These are phyloP conservation scores for Sclerotinia sclerotiorum DNA, from an alignment of 2,329 filamentous ascomycete species.

Conservation along the genomic window DNA sequence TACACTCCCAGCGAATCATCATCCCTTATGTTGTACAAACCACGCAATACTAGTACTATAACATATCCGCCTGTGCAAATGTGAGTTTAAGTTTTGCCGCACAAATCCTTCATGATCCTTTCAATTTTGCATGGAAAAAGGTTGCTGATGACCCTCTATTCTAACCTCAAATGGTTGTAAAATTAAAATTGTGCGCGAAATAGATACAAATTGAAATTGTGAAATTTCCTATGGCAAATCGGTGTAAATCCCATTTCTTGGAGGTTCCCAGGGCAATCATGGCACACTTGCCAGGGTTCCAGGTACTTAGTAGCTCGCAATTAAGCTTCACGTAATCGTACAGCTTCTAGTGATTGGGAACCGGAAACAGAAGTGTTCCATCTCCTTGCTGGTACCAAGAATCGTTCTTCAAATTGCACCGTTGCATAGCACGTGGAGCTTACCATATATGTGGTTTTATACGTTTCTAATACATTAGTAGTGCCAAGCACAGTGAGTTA, in stretches of 20 bases:
- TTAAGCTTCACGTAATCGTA: slow-evolving; percentile 8
- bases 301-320: not conserved
- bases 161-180: not conserved
- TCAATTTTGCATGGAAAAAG: slow-evolving; percentile 3
- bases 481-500: not conserved
- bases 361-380: not conserved
- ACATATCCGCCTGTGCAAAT: not conserved
- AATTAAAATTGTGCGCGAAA: not conserved
- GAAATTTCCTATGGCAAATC: not conserved
- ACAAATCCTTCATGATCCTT: slow-evolving; percentile 14
- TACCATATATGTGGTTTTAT: not conserved
- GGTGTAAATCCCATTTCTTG: not conserved
- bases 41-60: not conserved
- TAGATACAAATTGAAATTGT: not conserved
- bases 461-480: slow-evolving; percentile 8
- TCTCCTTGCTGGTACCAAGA: not conserved
- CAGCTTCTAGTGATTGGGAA: not conserved
- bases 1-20: not conserved
- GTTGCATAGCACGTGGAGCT: slow-evolving; percentile 6
- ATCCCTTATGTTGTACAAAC: not conserved
- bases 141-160: not conserved
- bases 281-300: not conserved
- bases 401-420: not conserved
- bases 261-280: not conserved
- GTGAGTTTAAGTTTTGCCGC: slow-evolving; percentile 1